These are phyloP conservation scores for Saccharomycopsis javanensis DNA, from an alignment of 805 yeast species.

Conservation along the genomic window DNA sequence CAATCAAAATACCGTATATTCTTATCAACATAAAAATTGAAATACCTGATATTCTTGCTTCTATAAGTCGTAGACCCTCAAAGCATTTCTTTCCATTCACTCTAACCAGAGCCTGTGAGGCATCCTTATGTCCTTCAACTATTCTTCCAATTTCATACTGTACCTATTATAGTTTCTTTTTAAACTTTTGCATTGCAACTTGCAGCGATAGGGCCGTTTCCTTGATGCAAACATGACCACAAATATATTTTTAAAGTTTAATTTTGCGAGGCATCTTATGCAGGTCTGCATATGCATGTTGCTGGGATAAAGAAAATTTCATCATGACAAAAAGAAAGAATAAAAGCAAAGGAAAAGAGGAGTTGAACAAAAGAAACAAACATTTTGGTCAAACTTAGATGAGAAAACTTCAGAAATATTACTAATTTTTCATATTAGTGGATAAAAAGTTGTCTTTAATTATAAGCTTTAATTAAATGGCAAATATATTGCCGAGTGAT, in stretches of 20 bases:
- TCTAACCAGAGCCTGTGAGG: background rate
- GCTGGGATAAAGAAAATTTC: background rate
- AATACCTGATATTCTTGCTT: background rate
- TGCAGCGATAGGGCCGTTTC: slow-evolving; percentile 1
- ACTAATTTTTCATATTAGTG: background rate
- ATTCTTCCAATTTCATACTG: background rate
- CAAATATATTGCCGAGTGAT: background rate
- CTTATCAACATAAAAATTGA: background rate
- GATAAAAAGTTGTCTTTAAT: background rate
- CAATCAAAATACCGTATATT: background rate
- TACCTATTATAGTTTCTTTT: background rate
- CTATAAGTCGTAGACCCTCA: too few species aligned
- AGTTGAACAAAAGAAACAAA: background rate
- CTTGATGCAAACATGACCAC: background rate
- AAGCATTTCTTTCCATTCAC: background rate
- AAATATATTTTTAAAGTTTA: background rate
- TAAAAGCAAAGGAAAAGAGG: background rate
- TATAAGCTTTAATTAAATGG: background rate
- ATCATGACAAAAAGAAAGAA: background rate
- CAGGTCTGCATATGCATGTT: background rate
- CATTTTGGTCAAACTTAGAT: background rate
- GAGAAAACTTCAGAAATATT: background rate
- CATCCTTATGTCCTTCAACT: background rate
- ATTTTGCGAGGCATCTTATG: slow-evolving; percentile 1
- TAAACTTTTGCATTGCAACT: background rate